These are phyloP conservation scores for Metrosideros polymorpha DNA, from an alignment of 441 rosid species.

Conservation along the genomic window DNA sequence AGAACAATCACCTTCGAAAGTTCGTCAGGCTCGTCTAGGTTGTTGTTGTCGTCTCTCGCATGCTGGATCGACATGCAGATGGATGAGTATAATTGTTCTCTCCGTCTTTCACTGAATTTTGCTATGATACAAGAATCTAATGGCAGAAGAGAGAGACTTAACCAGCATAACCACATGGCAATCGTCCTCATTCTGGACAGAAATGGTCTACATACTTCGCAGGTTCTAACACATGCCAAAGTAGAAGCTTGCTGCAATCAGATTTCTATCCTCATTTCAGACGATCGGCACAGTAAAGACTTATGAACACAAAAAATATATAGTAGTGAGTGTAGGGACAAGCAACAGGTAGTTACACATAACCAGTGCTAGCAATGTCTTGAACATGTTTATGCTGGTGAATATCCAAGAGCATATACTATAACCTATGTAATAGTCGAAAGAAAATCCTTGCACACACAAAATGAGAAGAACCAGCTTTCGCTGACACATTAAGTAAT, in stretches of 20 bases:
- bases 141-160: neutral
- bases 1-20: neutral
- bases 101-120: neutral
- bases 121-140: neutral
- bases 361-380: neutral
- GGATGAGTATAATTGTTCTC: neutral
- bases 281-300: accelerated
- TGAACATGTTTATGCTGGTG: neutral
- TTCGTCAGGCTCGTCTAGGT: neutral
- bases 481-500: neutral
- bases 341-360: neutral
- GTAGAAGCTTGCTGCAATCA: neutral
- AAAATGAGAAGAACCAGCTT: neutral
- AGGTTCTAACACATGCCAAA: neutral
- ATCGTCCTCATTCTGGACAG: neutral
- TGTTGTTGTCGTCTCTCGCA: neutral
- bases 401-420: neutral
- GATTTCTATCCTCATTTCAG: neutral
- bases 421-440: neutral
- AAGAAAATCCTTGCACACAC: neutral
- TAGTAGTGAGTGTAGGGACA: neutral
- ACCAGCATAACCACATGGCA: neutral
- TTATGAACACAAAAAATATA: neutral
- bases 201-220: neutral
- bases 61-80: neutral